Evolutionary conservation across 441 rosid genomes (phyloP).

Genomic region (Brassica balearica): DNA sequence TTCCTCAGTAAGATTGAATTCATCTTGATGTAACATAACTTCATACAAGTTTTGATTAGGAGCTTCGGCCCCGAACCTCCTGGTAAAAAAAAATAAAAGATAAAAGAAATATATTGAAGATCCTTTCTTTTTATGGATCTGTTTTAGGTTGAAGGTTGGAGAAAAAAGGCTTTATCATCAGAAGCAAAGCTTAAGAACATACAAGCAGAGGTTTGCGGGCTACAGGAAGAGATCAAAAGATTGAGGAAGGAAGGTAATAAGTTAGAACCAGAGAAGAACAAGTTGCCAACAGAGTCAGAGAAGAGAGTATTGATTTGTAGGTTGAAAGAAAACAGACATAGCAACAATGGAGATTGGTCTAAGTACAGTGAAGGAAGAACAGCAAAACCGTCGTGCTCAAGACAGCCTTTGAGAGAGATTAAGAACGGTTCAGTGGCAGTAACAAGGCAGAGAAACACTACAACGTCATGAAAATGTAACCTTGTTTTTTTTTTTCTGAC

Average conservation of each 20-base stretch:
- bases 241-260: slow-evolving; percentile 45
- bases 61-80: background rate
- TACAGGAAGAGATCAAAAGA: slow-evolving; percentile 54
- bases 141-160: slow-evolving; percentile 74
- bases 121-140: background rate
- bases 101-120: background rate
- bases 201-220: slow-evolving; percentile 49
- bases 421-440: slow-evolving; percentile 28
- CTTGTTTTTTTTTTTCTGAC: background rate
- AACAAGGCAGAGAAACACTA: slow-evolving; percentile 32
- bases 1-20: slow-evolving; percentile 57
- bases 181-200: slow-evolving; percentile 60
- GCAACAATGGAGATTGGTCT: slow-evolving; percentile 33
- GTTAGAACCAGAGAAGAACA: slow-evolving; percentile 36
- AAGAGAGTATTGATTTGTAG: slow-evolving; percentile 72
- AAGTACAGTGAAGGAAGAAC: slow-evolving; percentile 37
- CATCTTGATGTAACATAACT: background rate
- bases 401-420: slow-evolving; percentile 37
- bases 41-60: background rate
- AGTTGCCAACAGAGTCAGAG: slow-evolving; percentile 64
- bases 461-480: slow-evolving; percentile 38
- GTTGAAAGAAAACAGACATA: slow-evolving; percentile 57
- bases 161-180: slow-evolving; percentile 54
- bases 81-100: background rate
- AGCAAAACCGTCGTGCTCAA: slow-evolving; percentile 29